Evolutionary conservation across 83 land plant genomes (phyloP).

Genomic region (Thuja plicata): DNA sequence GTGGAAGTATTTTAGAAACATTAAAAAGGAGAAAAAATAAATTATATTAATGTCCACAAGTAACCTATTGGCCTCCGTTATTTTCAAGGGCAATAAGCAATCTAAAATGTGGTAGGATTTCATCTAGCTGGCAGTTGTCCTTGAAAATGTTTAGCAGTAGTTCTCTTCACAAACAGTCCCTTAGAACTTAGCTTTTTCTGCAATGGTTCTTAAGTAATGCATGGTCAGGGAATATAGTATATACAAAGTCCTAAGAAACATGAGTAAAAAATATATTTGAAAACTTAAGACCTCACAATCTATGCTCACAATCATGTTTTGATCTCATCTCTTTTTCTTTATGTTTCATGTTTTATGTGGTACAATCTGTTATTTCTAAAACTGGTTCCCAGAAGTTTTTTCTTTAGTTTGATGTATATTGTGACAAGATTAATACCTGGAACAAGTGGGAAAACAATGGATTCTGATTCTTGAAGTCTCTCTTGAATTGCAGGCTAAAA

Average conservation of each 20-base stretch:
- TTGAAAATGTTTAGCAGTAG: neutral
- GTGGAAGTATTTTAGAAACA: too few relatives aligned
- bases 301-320: neutral
- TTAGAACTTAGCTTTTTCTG: neutral
- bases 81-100: neutral
- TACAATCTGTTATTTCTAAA: neutral
- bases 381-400: neutral
- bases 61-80: too few relatives aligned
- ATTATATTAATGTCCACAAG: too few relatives aligned
- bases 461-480: neutral
- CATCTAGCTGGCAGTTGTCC: neutral
- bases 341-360: neutral
- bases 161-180: neutral
- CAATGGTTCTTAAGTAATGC: neutral
- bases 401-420: neutral
- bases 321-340: neutral
- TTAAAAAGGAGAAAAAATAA: too few relatives aligned
- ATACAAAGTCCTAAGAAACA: neutral
- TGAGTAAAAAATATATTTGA: neutral
- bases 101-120: neutral
- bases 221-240: neutral
- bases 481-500: conserved; percentile 79
- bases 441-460: neutral
- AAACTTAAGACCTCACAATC: neutral
- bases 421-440: neutral